These are phyloP conservation scores for Boletus fagicola DNA, from an alignment of 768 basidiomycete species.

Conservation along the genomic window DNA sequence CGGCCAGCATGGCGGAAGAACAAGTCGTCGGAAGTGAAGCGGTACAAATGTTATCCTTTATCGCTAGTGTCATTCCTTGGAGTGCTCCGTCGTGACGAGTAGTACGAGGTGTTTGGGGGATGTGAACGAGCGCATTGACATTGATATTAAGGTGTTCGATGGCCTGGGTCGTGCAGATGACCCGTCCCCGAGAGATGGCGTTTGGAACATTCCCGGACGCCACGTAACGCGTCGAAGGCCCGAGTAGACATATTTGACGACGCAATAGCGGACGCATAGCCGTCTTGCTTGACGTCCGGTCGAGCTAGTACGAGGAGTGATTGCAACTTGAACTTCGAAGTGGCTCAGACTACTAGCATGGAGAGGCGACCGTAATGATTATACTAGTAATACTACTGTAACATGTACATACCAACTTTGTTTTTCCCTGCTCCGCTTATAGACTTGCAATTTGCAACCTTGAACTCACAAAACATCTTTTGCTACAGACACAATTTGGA, in stretches of 20 bases:
- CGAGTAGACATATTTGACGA: background rate
- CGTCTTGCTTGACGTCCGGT: background rate
- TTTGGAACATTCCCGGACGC: background rate
- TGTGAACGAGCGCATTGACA: slow-evolving; percentile 57
- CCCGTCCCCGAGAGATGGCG: background rate
- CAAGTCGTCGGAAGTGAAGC: slow-evolving; percentile 65
- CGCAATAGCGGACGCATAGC: background rate
- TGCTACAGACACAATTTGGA: too few species aligned
- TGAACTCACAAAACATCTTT: too few species aligned
- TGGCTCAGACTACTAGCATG: background rate
- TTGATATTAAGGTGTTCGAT: slow-evolving; percentile 31
- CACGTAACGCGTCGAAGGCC: background rate
- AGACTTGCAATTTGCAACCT: too few species aligned
- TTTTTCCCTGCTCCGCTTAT: too few species aligned
- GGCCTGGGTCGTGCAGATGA: slow-evolving; percentile 5
- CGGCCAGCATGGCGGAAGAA: slow-evolving; percentile 70
- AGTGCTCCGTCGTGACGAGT: slow-evolving; percentile 29
- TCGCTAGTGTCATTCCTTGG: slow-evolving; percentile 51
- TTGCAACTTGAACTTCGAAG: background rate
- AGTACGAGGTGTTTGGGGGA: slow-evolving; percentile 6
- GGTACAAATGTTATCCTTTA: slow-evolving; percentile 91
- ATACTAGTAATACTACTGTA: too few species aligned
- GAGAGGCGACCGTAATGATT: too few species aligned
- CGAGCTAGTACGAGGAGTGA: background rate
- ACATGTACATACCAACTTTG: too few species aligned